phyloP scores from a whole-genome alignment of 2,329 filamentous ascomycete genomes.

The Aspergillus sergii region DNA sequence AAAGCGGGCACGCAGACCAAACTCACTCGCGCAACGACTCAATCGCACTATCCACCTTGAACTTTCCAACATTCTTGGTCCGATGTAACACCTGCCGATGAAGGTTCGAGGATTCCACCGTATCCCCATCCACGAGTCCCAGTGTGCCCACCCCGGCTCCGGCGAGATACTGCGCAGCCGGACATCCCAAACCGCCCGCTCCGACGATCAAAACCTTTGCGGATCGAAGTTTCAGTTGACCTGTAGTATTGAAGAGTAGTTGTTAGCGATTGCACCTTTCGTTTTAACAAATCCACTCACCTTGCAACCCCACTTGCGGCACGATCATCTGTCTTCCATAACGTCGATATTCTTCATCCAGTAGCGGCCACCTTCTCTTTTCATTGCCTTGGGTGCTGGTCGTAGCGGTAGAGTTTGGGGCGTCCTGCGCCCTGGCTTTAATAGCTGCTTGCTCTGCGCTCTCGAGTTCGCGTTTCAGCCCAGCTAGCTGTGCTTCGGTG shows the following conservation, averaged over 20 bases:
- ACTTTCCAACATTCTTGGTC: conserved; percentile 68
- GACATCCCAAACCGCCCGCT: conserved; percentile 86
- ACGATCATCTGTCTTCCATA: conserved; percentile 93
- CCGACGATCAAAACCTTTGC: conserved; percentile 80
- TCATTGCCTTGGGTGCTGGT: not conserved
- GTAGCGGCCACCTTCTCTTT: conserved; percentile 65
- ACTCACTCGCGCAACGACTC: conserved; percentile 59
- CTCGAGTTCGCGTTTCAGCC: conserved; percentile 39
- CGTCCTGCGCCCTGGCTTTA: conserved; percentile 14
- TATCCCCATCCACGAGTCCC: conserved; percentile 84
- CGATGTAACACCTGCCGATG: conserved; percentile 88
- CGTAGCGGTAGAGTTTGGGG: conserved; percentile 1
- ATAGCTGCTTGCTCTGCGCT: conserved; percentile 31
- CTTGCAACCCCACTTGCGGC: conserved; percentile 74
- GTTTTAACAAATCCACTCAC: conserved; percentile 44
- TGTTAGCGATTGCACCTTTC: conserved; percentile 5
- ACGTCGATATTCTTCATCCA: conserved; percentile 73
- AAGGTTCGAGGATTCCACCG: conserved; percentile 85
- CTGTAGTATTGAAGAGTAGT: conserved; percentile 45
- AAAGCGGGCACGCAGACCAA: too few relatives aligned
- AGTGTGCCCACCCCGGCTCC: conserved; percentile 83
- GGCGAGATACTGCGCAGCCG: conserved; percentile 88
- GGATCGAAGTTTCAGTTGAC: conserved; percentile 72
- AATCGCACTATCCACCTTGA: conserved; percentile 79
- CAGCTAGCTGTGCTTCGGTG: conserved; percentile 39